A percentile compares a stretch with the other conserved stretches of the same genome.
Conservation (phyloP, 2,329 filamentous ascomycete species). For the Phaeosphaeriaceae sp. region DNA sequence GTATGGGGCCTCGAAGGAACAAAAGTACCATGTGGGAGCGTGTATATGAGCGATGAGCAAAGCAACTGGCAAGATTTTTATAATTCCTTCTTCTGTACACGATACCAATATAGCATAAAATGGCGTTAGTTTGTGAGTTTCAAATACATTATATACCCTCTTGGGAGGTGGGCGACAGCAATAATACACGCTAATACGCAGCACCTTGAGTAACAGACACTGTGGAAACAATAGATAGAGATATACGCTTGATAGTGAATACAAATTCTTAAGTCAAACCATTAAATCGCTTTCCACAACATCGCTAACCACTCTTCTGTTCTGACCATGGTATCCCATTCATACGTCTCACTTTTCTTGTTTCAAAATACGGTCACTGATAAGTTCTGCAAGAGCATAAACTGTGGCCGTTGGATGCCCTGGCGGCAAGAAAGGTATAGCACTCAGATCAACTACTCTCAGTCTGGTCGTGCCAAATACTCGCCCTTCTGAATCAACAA, state of each 20-base stretch:
- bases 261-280: too few relatives aligned
- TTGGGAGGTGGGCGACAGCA: not conserved
- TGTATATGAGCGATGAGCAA: slow-evolving; percentile 32
- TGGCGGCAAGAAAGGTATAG: slow-evolving; percentile 45
- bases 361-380: slow-evolving; percentile 27
- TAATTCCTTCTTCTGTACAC: slow-evolving; percentile 26
- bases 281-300: too few relatives aligned
- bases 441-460: slow-evolving; percentile 42
- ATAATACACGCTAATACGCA: too few relatives aligned
- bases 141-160: slow-evolving; percentile 1
- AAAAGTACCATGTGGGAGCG: slow-evolving; percentile 42
- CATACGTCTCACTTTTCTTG: not conserved
- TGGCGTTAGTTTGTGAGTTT: slow-evolving; percentile 5
- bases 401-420: slow-evolving; percentile 42
- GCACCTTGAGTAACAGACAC: too few relatives aligned
- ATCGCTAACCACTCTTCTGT: too few relatives aligned
- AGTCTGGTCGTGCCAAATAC: slow-evolving; percentile 40
- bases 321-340: too few relatives aligned
- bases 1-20: slow-evolving; percentile 21
- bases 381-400: slow-evolving; percentile 39
- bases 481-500: slow-evolving; percentile 41
- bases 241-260: too few relatives aligned
- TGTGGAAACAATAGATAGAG: too few relatives aligned
- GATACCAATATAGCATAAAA: slow-evolving; percentile 11
- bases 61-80: slow-evolving; percentile 1